Evolutionary conservation across 2,329 filamentous ascomycete genomes (phyloP).

Genomic region (Lachnellula hyalina): DNA sequence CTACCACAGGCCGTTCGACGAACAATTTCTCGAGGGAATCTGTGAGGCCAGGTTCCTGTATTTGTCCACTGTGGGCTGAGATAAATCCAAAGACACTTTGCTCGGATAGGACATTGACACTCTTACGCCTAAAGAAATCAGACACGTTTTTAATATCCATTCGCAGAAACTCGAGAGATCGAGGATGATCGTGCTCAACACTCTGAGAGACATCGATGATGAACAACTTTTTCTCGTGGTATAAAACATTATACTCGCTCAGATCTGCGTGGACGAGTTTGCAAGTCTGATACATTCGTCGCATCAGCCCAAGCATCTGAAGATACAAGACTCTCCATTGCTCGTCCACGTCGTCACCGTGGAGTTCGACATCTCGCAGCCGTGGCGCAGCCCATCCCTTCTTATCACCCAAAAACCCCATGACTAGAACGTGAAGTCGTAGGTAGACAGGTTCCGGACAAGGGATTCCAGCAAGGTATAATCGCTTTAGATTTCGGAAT

Average conservation of each 20-base stretch:
- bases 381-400: constrained; percentile 86
- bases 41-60: constrained; percentile 56
- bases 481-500: constrained; percentile 84
- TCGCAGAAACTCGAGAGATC: constrained; percentile 85
- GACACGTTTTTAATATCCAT: constrained; percentile 98
- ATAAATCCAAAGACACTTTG: constrained; percentile 81
- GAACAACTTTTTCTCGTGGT: constrained; percentile 75
- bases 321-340: constrained; percentile 77
- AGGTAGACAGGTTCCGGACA: constrained; percentile 86
- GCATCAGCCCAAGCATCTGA: constrained; percentile 83
- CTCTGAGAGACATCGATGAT: constrained; percentile 98
- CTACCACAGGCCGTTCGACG: constrained; percentile 47
- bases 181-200: constrained; percentile 93
- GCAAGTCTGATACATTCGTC: constrained; percentile 87
- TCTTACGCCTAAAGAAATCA: constrained; percentile 85
- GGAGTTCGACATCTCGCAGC: constrained; percentile 77
- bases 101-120: constrained; percentile 76
- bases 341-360: constrained; percentile 59
- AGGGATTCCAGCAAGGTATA: constrained; percentile 78
- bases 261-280: constrained; percentile 91
- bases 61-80: constrained; percentile 53
- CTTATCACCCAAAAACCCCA: constrained; percentile 85
- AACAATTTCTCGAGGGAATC: constrained; percentile 64
- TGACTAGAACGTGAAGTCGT: constrained; percentile 90
- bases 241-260: constrained; percentile 97